Conservation (phyloP, 768 basidiomycete genomes). For the Trametes cubensis region DNA sequence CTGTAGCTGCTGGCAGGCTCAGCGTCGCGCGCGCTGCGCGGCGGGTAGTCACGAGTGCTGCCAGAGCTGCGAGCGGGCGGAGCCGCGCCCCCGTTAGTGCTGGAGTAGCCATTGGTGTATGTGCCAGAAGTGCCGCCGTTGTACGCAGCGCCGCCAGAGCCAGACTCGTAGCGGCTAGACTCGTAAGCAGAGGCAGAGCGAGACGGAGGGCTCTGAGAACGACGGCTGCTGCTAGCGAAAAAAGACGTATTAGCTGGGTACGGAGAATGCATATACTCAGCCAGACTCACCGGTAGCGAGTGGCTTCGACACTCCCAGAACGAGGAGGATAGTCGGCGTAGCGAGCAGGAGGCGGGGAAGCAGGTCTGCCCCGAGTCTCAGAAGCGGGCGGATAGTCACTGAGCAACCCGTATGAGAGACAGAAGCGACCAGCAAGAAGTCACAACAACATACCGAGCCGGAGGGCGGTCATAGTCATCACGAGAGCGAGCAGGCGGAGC, state of each 20-base stretch:
- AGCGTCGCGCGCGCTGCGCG: conserved; percentile 36
- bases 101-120: conserved; percentile 54
- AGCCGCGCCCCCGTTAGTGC: conserved; percentile 33
- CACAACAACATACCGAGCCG: conserved; percentile 50
- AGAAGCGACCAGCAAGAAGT: conserved; percentile 6
- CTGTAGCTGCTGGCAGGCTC: conserved; percentile 37
- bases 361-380: conserved; percentile 52
- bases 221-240: conserved; percentile 49
- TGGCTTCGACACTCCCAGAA: conserved; percentile 38
- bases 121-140: conserved; percentile 34
- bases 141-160: conserved; percentile 30
- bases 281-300: conserved; percentile 41
- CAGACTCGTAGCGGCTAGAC: conserved; percentile 43
- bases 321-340: conserved; percentile 47
- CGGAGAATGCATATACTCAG: conserved; percentile 5
- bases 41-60: conserved; percentile 43
- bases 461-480: conserved; percentile 67
- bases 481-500: conserved; percentile 54
- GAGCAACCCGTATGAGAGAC: conserved; percentile 11
- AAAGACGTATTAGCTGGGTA: neutral
- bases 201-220: conserved; percentile 70
- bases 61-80: conserved; percentile 35
- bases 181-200: conserved; percentile 56
- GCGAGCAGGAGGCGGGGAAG: conserved; percentile 47
- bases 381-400: conserved; percentile 62